Conservation (phyloP, 2,329 filamentous ascomycete genomes). For the Verticillium tricorpus region DNA sequence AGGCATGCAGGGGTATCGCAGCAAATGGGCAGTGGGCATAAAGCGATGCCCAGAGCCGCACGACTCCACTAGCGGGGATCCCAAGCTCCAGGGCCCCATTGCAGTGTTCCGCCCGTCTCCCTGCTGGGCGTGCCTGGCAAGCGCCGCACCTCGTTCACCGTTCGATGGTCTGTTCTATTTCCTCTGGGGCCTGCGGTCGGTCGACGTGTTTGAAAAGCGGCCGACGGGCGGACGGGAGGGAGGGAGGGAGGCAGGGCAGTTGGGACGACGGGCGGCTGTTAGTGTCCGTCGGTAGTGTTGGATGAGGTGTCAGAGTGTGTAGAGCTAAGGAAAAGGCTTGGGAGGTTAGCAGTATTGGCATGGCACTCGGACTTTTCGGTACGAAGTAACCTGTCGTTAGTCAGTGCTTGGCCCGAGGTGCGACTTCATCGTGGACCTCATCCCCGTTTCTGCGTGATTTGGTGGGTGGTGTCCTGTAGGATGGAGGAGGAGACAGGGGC, state of each 20-base stretch:
- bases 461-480: not conserved
- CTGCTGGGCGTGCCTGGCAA: not conserved
- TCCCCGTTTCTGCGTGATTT: not conserved
- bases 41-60: constrained; percentile 2
- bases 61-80: not conserved
- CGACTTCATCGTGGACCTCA: not conserved
- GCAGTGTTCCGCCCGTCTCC: not conserved
- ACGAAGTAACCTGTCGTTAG: not conserved
- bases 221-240: not conserved
- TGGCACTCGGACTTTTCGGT: not conserved
- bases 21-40: not conserved
- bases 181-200: not conserved
- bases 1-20: not conserved
- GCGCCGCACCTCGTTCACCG: not conserved
- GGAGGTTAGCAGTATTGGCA: not conserved
- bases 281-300: not conserved
- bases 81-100: not conserved
- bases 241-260: not conserved
- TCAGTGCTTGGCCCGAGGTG: not conserved
- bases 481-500: not conserved
- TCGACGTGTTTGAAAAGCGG: not conserved
- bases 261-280: not conserved
- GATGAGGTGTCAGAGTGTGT: not conserved
- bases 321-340: not conserved
- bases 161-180: not conserved